Evolutionary conservation across 805 yeast genomes (phyloP).

Genomic region (Kazachstania kunashirensis): DNA sequence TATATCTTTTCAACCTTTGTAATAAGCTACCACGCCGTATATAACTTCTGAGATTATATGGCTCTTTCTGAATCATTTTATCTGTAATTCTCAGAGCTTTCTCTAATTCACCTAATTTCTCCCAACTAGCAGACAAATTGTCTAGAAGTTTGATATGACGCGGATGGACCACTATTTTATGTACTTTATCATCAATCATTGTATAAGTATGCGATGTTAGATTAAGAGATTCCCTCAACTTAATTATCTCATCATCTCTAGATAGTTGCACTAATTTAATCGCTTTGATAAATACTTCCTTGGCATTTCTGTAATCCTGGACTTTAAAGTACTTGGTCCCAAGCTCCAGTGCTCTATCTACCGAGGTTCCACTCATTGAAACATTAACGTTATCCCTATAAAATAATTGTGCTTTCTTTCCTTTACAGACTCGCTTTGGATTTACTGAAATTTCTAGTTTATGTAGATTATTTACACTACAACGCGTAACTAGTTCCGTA

Average conservation of each 20-base stretch:
- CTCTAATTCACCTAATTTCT: conserved; percentile 18
- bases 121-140: conserved; percentile 23
- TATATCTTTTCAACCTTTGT: conserved; percentile 13
- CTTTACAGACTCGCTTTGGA: too few relatives aligned
- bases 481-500: too few relatives aligned
- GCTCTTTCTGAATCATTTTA: conserved; percentile 18
- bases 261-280: conserved; percentile 19
- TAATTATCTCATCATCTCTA: conserved; percentile 11
- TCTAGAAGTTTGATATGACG: conserved; percentile 19
- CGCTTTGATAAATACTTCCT: conserved; percentile 22
- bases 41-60: conserved; percentile 23
- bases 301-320: conserved; percentile 20
- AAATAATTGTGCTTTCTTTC: too few relatives aligned
- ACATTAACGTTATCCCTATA: too few relatives aligned
- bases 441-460: too few relatives aligned
- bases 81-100: conserved; percentile 17
- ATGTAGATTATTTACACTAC: too few relatives aligned
- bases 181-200: background rate
- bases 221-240: conserved; percentile 6
- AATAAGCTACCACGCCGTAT: conserved; percentile 21
- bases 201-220: conserved; percentile 4
- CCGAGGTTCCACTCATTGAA: conserved; percentile 4
- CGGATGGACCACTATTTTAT: conserved; percentile 16
- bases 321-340: conserved; percentile 21
- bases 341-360: conserved; percentile 22